Base-by-base conservation (phyloP, 208 protist species). In the Acanthamoeba sp. region DNA sequence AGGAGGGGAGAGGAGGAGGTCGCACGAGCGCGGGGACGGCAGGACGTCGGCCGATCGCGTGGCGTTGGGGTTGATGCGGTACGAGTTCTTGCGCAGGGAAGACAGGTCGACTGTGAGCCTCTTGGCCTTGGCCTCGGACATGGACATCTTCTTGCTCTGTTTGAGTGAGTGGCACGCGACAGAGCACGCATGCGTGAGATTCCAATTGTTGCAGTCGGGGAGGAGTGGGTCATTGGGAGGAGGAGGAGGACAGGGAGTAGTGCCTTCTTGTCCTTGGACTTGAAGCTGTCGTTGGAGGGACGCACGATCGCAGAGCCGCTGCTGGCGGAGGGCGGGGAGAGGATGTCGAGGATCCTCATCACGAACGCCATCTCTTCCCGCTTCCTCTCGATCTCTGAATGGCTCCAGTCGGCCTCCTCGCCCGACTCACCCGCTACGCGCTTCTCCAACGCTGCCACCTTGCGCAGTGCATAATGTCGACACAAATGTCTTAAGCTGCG, bases 71-170 rank as follows among this genome's bases (percentile, higher is more conserved):
- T 59, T 59, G 52, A 59, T 59, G 52, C 52, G 52, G 22, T 73
- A 42, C 64, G 64, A 73, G 32, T 73, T 32, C 34, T 73, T 73
- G 64, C 64, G 64, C 29, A 73, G 64, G 10, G 64, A 73, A 0
- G 64, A 73, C 64, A 73, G 20, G 64, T 73, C 64, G 9, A 73
- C 34, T 29, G 64, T 73, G n/a, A 73, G 64, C 64, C 64, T 24
- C 34, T 73, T 73, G 32, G 64, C 64, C 29, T 73, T 73, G 64
- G 64, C 64, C 64, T 73, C 64, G 10, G 64, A 73, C 4, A 73
- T 24, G n/a, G 64, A 73, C 29, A 36, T 73, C 64, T 73, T 73
- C 64, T 73, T 73, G 64, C 27, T 73, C 64, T 73, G 64, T 27
- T 59, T 12, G 45, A 50, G 45, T 50, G 45, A 16, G 45, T 16